These are phyloP conservation scores for Alternaria brassicicola DNA, from an alignment of 2,329 filamentous ascomycete genomes.

Conservation along the genomic window DNA sequence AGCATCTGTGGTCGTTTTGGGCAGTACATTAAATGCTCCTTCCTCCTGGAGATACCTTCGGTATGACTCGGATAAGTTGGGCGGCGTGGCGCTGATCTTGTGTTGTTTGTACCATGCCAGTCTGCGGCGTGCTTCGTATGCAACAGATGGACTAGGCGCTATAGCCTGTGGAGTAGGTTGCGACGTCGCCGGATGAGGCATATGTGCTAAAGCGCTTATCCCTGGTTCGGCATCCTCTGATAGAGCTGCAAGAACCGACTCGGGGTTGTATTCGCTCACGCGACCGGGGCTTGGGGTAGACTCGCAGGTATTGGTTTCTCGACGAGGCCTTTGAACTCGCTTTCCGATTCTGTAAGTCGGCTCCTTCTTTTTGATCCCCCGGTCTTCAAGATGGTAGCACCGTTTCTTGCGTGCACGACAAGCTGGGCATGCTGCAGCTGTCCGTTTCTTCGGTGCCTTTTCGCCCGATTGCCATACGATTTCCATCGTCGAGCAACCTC, in stretches of 20 bases:
- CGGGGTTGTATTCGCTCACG: slow-evolving; percentile 11
- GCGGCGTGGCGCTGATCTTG: not conserved
- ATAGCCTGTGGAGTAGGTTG: not conserved
- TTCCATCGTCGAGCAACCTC: not conserved
- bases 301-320: not conserved
- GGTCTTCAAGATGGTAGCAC: not conserved
- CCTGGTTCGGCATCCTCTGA: slow-evolving; percentile 3
- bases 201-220: not conserved
- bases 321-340: not conserved
- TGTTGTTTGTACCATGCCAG: slow-evolving; percentile 7
- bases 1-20: slow-evolving; percentile 1
- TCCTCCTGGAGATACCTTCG: slow-evolving; percentile 5
- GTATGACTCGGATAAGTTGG: not conserved
- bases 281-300: not conserved
- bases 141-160: not conserved
- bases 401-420: slow-evolving; percentile 10
- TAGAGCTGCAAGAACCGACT: slow-evolving; percentile 5
- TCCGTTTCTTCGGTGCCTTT: not conserved
- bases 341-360: not conserved
- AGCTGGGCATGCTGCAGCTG: not conserved
- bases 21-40: not conserved
- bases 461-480: slow-evolving; percentile 5
- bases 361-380: not conserved
- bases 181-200: not conserved
- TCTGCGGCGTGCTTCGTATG: not conserved